Conservation (phyloP, 352 stramenopile species). For the Pythium insidiosum region DNA sequence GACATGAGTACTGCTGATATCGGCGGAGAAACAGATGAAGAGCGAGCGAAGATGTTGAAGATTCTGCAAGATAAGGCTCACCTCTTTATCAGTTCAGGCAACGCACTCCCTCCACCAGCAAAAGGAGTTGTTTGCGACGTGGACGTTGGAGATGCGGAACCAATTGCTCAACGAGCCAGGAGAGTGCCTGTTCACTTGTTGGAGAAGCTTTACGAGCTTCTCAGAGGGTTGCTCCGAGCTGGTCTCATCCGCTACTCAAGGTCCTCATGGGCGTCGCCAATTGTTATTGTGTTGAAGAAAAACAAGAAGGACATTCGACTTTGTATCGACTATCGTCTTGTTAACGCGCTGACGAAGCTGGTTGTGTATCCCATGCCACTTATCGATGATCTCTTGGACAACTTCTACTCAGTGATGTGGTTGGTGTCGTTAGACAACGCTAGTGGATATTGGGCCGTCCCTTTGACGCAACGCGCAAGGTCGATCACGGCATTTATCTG, state of each 20-base stretch:
- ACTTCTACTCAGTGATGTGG: slow-evolving; percentile 1
- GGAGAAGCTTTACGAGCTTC: slow-evolving; percentile 13
- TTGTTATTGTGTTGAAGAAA: slow-evolving; percentile 19
- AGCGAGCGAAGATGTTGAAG: slow-evolving; percentile 1
- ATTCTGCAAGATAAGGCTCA: slow-evolving; percentile 6
- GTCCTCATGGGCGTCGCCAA: slow-evolving; percentile 13
- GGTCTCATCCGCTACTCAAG: slow-evolving; percentile 9
- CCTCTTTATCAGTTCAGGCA: slow-evolving; percentile 14
- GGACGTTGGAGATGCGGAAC: slow-evolving; percentile 11
- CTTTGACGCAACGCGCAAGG: not conserved
- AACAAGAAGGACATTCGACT: slow-evolving; percentile 14
- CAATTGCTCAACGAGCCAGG: slow-evolving; percentile 7
- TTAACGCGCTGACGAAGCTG: slow-evolving; percentile 4
- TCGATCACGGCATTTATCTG: slow-evolving; percentile 10
- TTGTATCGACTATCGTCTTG: slow-evolving; percentile 7
- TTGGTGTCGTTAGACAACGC: slow-evolving; percentile 11
- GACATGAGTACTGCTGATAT: slow-evolving; percentile 17
- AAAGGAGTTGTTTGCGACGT: slow-evolving; percentile 17
- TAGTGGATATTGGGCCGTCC: slow-evolving; percentile 9
- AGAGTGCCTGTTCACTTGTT: slow-evolving; percentile 8
- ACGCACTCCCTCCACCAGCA: slow-evolving; percentile 7
- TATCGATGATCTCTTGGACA: slow-evolving; percentile 5
- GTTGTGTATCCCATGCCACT: slow-evolving; percentile 9
- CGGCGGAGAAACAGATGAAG: slow-evolving; percentile 9
- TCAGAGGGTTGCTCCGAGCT: slow-evolving; percentile 12